These are phyloP conservation scores for Debaryomycetaceae sp. DNA, from an alignment of 1,139 yeast genomes.

Conservation along the genomic window DNA sequence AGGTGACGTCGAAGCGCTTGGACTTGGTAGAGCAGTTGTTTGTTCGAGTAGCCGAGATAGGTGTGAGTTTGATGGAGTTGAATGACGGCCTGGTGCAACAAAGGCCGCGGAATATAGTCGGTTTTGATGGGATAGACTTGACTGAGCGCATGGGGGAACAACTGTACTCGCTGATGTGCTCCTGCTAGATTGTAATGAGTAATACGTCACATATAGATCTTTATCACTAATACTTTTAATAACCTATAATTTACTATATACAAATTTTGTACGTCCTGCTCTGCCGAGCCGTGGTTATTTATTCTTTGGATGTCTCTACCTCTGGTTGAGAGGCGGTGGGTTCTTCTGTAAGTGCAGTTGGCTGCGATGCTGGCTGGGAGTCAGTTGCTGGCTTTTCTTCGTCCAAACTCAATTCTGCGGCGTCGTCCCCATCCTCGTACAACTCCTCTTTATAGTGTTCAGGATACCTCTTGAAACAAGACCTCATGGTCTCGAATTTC, in stretches of 20 bases:
- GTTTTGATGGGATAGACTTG: constrained; percentile 42
- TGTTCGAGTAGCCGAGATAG: constrained; percentile 42
- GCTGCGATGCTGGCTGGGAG: too few relatives aligned
- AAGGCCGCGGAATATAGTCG: constrained; percentile 20
- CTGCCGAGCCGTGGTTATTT: background rate
- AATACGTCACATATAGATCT: background rate
- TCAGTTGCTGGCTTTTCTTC: too few relatives aligned
- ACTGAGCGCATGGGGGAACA: constrained; percentile 9
- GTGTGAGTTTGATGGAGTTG: constrained; percentile 19
- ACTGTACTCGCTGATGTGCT: constrained; percentile 15
- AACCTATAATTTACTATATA: background rate
- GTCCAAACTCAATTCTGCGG: constrained; percentile 1
- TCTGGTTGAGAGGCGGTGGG: too few relatives aligned
- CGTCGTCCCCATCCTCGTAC: constrained; percentile 61
- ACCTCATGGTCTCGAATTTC: constrained; percentile 89
- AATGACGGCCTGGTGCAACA: constrained; percentile 1
- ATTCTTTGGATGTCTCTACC: background rate
- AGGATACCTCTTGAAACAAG: constrained; percentile 90
- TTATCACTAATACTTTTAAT: constrained; percentile 1
- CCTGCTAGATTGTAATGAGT: constrained; percentile 14
- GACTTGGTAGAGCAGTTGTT: constrained; percentile 40
- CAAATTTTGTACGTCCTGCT: background rate
- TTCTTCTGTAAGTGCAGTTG: too few relatives aligned
- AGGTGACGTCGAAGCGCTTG: constrained; percentile 41
- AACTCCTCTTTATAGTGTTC: constrained; percentile 93